Conservation (phyloP, 768 basidiomycete species). For the Amanita molliuscula region DNA sequence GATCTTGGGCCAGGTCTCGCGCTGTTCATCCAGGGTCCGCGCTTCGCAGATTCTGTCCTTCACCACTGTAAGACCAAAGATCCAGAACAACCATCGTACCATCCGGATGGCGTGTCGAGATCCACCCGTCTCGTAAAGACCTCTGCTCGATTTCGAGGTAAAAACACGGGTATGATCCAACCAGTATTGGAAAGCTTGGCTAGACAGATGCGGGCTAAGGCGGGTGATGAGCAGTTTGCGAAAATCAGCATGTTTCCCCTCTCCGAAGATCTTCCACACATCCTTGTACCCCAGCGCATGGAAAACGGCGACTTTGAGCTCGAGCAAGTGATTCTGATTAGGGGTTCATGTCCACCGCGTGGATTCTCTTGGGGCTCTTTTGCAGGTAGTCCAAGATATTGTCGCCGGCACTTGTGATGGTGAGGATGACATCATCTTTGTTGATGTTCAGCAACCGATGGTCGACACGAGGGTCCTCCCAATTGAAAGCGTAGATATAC, state of each 20-base stretch:
- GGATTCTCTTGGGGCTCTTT: conserved; percentile 27
- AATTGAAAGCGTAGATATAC: conserved; percentile 2
- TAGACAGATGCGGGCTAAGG: conserved; percentile 59
- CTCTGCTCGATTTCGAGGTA: conserved; percentile 52
- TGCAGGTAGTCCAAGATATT: conserved; percentile 61
- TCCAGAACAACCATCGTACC: conserved; percentile 52
- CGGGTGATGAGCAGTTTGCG: conserved; percentile 46
- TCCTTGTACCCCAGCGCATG: conserved; percentile 45
- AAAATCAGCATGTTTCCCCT: conserved; percentile 51
- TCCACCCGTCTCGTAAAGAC: conserved; percentile 33
- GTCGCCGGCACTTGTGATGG: conserved; percentile 72
- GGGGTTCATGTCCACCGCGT: conserved; percentile 70
- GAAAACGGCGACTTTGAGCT: conserved; percentile 66
- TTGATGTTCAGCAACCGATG: conserved; percentile 52
- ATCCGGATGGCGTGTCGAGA: conserved; percentile 28
- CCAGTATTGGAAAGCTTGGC: conserved; percentile 73
- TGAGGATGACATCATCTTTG: conserved; percentile 54
- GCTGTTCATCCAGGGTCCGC: conserved; percentile 46
- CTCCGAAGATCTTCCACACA: conserved; percentile 59
- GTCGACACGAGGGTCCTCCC: conserved; percentile 72
- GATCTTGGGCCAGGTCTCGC: conserved; percentile 51
- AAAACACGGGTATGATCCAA: conserved; percentile 42
- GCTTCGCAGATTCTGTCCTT: conserved; percentile 46
- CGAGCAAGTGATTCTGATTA: conserved; percentile 71
- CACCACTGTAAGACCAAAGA: conserved; percentile 52